Base-by-base conservation (phyloP, 192 early-diverging fungal genomes). In the Gaertneriomyces semiglobifer region DNA sequence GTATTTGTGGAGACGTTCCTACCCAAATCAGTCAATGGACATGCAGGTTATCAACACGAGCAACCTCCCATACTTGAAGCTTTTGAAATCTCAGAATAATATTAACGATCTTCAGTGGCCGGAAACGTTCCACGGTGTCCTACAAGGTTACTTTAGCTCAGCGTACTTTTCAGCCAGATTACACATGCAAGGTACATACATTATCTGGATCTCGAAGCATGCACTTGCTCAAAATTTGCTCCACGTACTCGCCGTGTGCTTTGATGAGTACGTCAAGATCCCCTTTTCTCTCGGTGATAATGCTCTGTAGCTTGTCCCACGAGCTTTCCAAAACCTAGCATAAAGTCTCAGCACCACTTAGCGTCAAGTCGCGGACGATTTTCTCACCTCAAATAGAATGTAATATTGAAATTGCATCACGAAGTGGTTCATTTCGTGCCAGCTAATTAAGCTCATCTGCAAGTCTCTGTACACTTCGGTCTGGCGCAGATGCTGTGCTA, bases 341-440 rank as follows among this genome's bases (percentile, higher is more conserved):
- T 55, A 33, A 44, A 38, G 51, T 40, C 1, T 7, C 18, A 60
- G 10, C 38, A 9, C 51, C 5, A 20, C 25, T 3, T 48, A 14
- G n/a, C 1, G 12, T 6, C 11, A 55, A 3, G 18, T 44, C 6
- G 43, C 43, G 10, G 33, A 52, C 8, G n/a, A 18, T 2, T 57
- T 12, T 53, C 19, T 44, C n/a, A 92, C 91, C 74, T 97, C 94
- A 74, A 96, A 95, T 47, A 91, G 77, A 38, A 93, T 87, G 71
- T 93, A 96, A 72, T 93, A 91, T 74, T 97, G 93, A 53, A 98
- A 76, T 71, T 98, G 94, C 65, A 90, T 84, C 47, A 93, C 83
- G 75, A 95, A 96, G 75, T 98, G 95, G 50, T 90, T 86, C 95
- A 98, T 98, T 73, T 94, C 86, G 14, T 81, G 82, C 69, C 88